phyloP scores from a whole-genome alignment of 1,284 basidiomycete species.

The Grifola frondosa region DNA sequence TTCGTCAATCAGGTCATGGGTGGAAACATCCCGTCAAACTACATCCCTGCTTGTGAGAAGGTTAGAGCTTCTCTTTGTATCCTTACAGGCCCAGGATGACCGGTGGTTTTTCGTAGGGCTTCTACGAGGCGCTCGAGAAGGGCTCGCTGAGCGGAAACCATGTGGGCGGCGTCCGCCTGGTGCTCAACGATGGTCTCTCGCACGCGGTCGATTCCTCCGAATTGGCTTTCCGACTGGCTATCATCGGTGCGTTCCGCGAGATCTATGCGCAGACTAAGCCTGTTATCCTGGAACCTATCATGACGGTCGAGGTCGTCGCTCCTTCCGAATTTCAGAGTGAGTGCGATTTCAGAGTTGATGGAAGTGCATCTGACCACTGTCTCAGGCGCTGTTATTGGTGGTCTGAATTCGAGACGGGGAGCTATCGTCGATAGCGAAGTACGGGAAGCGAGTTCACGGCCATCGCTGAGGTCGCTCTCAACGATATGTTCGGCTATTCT shows the following conservation, averaged over 20 bases:
- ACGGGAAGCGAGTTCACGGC: slow-evolving; percentile 94
- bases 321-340: slow-evolving; percentile 95
- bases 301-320: slow-evolving; percentile 97
- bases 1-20: slow-evolving; percentile 93
- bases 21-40: slow-evolving; percentile 89
- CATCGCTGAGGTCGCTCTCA: slow-evolving; percentile 89
- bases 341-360: slow-evolving; percentile 21
- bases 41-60: slow-evolving; percentile 95
- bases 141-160: slow-evolving; percentile 89
- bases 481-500: slow-evolving; percentile 99
- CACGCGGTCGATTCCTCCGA: slow-evolving; percentile 99
- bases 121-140: slow-evolving; percentile 92
- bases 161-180: slow-evolving; percentile 85
- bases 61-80: slow-evolving; percentile 38
- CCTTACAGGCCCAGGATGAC: neutral
- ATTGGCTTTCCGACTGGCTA: slow-evolving; percentile 89
- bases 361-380: neutral
- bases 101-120: slow-evolving; percentile 65
- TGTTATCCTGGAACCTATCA: slow-evolving; percentile 94
- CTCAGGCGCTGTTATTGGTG: slow-evolving; percentile 87
- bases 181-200: slow-evolving; percentile 89
- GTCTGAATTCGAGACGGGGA: slow-evolving; percentile 90
- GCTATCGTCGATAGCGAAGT: slow-evolving; percentile 97
- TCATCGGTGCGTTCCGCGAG: slow-evolving; percentile 93
- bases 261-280: slow-evolving; percentile 78